phyloP scores from a whole-genome alignment of 2,329 filamentous ascomycete genomes.

The Colletotrichum camelliae region DNA sequence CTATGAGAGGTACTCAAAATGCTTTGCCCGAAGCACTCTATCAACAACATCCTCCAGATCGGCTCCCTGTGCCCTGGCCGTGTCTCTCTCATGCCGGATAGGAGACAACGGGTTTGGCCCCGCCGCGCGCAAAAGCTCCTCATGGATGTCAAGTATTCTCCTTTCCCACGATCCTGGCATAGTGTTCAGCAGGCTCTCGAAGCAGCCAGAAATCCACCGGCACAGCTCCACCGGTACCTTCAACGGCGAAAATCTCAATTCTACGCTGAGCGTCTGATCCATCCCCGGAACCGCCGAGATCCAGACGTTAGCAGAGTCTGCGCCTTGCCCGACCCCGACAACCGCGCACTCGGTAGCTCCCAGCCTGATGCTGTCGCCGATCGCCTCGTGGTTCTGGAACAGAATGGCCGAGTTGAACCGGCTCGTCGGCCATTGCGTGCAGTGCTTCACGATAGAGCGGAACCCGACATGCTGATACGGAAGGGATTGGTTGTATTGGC shows the following conservation, averaged over 20 bases:
- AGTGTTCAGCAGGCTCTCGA: neutral
- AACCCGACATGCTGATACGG: neutral
- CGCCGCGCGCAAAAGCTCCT: accelerated
- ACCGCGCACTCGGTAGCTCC: neutral
- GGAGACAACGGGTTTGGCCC: neutral
- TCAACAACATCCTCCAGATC: neutral
- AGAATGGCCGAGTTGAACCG: neutral
- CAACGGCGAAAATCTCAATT: accelerated
- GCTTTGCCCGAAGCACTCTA: neutral
- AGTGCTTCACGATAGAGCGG: neutral
- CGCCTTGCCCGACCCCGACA: neutral
- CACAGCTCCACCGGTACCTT: neutral
- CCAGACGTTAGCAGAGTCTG: neutral
- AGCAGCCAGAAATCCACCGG: accelerated
- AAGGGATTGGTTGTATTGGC: neutral
- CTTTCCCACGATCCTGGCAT: neutral
- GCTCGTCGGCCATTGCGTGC: neutral
- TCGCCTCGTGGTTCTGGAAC: neutral
- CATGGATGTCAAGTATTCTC: neutral
- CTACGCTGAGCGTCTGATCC: neutral
- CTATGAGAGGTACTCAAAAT: neutral
- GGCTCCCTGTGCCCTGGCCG: neutral
- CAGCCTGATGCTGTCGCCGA: neutral
- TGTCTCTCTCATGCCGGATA: neutral
- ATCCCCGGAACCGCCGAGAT: neutral